phyloP scores from a whole-genome alignment of 1,139 yeast genomes.

The Candida tunisiensis region DNA sequence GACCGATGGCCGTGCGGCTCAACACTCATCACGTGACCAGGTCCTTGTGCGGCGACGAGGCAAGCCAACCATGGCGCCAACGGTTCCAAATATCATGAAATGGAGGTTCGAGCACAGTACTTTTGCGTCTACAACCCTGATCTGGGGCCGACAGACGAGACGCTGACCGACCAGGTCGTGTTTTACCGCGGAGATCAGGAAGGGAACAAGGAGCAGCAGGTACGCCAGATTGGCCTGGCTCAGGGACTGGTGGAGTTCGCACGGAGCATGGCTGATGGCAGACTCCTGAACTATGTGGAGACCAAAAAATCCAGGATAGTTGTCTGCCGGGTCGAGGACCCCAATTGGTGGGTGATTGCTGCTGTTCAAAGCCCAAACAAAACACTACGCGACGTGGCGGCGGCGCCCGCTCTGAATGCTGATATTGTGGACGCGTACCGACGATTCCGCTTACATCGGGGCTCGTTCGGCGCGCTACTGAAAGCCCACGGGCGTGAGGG shows the following conservation, averaged over 20 bases:
- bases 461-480: conserved; percentile 6
- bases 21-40: no score
- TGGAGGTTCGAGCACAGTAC: no score
- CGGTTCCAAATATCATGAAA: no score
- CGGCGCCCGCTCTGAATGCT: conserved; percentile 9
- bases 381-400: conserved; percentile 6
- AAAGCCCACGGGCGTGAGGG: conserved; percentile 5
- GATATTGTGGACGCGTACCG: conserved; percentile 12
- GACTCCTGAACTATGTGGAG: conserved; percentile 11
- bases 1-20: no score
- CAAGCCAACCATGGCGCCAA: no score
- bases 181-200: conserved; percentile 8
- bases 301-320: conserved; percentile 11
- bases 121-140: conserved; percentile 17
- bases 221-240: conserved; percentile 15
- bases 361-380: conserved; percentile 1
- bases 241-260: conserved; percentile 16
- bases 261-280: conserved; percentile 11
- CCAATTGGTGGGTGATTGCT: conserved; percentile 11
- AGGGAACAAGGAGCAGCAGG: conserved; percentile 6
- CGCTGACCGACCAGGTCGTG: conserved; percentile 13
- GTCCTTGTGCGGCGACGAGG: no score
- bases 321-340: conserved; percentile 10
- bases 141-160: conserved; percentile 10
- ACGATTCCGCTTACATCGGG: conserved; percentile 14